Evolutionary conservation across 2,329 filamentous ascomycete genomes (phyloP), one percentile per base, ranked within the genome.

Genomic region (Penicillium brevicompactum): DNA sequence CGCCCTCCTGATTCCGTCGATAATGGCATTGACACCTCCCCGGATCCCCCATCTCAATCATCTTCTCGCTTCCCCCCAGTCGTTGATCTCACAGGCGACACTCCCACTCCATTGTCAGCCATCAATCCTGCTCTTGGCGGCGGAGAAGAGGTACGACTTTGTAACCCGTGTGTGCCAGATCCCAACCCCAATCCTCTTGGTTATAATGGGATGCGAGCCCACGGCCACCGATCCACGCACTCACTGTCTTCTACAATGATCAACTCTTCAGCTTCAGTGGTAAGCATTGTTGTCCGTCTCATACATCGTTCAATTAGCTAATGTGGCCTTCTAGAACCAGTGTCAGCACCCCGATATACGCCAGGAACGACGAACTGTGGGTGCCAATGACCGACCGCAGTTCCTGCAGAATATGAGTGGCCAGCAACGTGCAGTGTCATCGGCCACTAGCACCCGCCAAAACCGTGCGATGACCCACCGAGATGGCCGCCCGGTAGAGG

Each of bases 121-220:
- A 61, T 72, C 22, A 83, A 82, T 58, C 78, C 78, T 51, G 80
- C 76, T 22, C 72, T 87, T 16, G 84, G 84, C 37, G 86, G 86
- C 49, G 87, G 87, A 31, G 85, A 87, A 66, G 83, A 86, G 70
- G 87, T 90, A 34, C 81, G 87, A 56, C 81, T 90, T 9, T 90
- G 87, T 74, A 89, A 89, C 65, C 87, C 87, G 11, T 90, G 87
- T 68, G 87, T 90, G 10, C 87, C 87, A 34, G 87, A 89, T 74
- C 87, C 85, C 16, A 87, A 87, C 58, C 81, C 82, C 34, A 80
- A 81, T 52, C 84, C 82, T 32, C 65, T 69, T 27, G 66, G 65
- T 18, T 77, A 73, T 57, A 49, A 57, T 11, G 45, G 65, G 32
- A 49, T 67, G 30, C 66, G 66, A 43, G 51, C 57, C 31, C 51